These are phyloP conservation scores for Penicillium lividum DNA, from an alignment of 495 filamentous ascomycete species.

Conservation along the genomic window DNA sequence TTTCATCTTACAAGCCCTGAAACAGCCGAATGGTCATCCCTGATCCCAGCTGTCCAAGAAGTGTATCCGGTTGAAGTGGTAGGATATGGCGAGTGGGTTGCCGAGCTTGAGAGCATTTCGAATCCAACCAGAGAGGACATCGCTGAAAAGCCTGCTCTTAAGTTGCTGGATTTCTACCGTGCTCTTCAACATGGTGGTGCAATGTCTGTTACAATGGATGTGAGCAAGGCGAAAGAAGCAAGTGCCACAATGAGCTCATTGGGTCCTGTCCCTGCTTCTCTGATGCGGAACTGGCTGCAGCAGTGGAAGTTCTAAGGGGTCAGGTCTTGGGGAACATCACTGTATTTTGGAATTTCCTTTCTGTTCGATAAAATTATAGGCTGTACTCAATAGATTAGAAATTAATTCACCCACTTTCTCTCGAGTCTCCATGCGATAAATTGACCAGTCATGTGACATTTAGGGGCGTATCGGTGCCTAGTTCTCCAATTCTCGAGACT, in stretches of 20 bases:
- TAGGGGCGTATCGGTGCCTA: no score
- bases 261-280: neutral
- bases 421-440: no score
- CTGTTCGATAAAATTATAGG: no score
- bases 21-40: neutral
- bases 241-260: neutral
- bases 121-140: neutral
- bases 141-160: neutral
- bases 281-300: neutral
- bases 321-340: no score
- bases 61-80: neutral
- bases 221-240: neutral
- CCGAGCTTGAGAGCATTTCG: neutral
- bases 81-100: neutral
- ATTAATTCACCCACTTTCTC: no score
- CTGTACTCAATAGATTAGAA: no score
- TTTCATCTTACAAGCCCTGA: conserved; percentile 1
- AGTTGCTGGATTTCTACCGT: neutral
- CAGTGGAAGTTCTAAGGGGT: conserved; percentile 1
- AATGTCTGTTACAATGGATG: neutral
- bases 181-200: neutral
- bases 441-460: no score
- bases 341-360: no score
- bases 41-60: neutral
- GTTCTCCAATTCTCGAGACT: no score